Evolutionary conservation across 805 yeast genomes (phyloP), one percentile per base, ranked within the genome.

Genomic region (Brettanomyces sp.): DNA sequence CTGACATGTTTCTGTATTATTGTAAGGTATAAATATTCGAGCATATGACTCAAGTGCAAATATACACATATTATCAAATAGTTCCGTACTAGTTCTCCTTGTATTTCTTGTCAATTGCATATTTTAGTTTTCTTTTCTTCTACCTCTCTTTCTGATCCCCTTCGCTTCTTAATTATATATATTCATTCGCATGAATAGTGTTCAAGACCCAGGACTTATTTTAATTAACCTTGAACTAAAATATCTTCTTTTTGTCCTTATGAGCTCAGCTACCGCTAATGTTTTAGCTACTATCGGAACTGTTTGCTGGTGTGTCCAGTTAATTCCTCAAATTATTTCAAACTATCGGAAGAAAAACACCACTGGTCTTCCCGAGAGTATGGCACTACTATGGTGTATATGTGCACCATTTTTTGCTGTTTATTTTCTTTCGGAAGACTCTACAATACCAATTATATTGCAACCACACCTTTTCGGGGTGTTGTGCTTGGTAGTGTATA

Each of bases 231-330:
- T 18, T 18, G 18, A 18, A 18, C 18, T 18, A 18, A 28, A 28
- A 6, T 28, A 28, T 28, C 32, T 7, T 28, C 7, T 6, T 7
- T 28, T 9, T 9, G 11, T 6, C 32, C 32, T 28, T 9, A 53
- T 54, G 57, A 50, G 49, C 13, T 57, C 63, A 8, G 69, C 72
- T 9, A 87, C 86, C 1, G 75, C 85, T 14, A 85, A 84, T 43
- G 88, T 82, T 5, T 70, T 88, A 45, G 96, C 88, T 1, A 89
- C 96, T 11, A 70, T 86, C 1, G 97, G 96, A 5, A 91, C 98
- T 0, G 79, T 90, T 2, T 73, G 85, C 47, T 91, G 97, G 97
- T 90, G 97, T 62, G 68, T 90, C 52, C 97, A 91, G 65, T 67
- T 91, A 52, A 71, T 89, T 1, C 97, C 97, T 2, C 67, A 63